These are phyloP conservation scores for Claviceps spartinae DNA, from an alignment of 2,329 filamentous ascomycete species.

Conservation along the genomic window DNA sequence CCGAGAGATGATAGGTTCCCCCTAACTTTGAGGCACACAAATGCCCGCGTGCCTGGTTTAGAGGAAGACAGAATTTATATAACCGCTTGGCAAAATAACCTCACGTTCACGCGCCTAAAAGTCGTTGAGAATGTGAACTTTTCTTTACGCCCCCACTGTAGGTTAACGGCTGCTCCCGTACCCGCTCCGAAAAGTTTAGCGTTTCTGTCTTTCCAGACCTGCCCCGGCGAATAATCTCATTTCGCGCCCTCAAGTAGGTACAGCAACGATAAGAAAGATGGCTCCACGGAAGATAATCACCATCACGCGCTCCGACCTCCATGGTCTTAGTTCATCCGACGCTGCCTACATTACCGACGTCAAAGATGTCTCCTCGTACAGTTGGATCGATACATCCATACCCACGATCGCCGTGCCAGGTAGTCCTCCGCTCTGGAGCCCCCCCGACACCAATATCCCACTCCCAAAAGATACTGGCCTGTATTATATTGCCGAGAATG, in stretches of 20 bases:
- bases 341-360: constrained; percentile 21
- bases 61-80: no score
- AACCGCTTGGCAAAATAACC: no score
- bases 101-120: neutral
- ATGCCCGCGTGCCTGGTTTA: no score
- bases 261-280: neutral
- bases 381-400: constrained; percentile 28
- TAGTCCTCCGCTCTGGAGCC: constrained; percentile 20
- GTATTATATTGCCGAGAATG: constrained; percentile 31
- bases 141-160: no score
- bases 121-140: neutral
- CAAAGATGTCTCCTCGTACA: constrained; percentile 33
- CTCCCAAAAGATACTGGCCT: constrained; percentile 25
- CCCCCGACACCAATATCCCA: constrained; percentile 11
- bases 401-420: constrained; percentile 34
- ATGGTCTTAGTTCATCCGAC: neutral
- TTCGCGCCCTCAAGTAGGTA: no score
- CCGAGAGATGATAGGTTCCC: no score
- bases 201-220: no score
- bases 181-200: no score
- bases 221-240: no score
- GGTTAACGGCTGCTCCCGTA: no score
- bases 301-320: neutral
- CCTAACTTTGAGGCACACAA: no score
- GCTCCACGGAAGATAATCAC: neutral